phyloP scores from a whole-genome alignment of 805 yeast species.

The Suhomyces sp. region DNA sequence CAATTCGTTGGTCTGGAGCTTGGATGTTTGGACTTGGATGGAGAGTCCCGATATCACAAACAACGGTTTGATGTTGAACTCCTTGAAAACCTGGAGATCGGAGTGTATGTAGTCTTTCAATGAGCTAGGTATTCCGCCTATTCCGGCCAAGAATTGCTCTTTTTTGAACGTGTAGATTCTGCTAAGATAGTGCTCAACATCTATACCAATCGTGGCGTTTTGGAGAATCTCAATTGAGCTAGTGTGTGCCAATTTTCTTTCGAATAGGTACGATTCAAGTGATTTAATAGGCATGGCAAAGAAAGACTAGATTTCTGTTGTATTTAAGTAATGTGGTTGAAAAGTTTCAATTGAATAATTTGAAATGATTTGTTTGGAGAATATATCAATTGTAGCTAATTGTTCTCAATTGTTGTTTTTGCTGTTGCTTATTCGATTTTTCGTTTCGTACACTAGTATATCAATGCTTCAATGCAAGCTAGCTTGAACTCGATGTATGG shows the following conservation, averaged over 20 bases:
- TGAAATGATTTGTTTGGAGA: too few relatives aligned
- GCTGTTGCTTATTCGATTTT: too few relatives aligned
- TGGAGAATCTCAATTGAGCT: slow-evolving; percentile 62
- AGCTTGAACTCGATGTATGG: background rate
- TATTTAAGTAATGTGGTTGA: too few relatives aligned
- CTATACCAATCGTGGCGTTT: slow-evolving; percentile 75
- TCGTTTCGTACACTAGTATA: too few relatives aligned
- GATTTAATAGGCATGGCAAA: slow-evolving; percentile 46
- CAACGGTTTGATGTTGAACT: slow-evolving; percentile 67
- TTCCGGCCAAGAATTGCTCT: slow-evolving; percentile 69
- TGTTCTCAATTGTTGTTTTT: too few relatives aligned
- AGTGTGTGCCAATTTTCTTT: slow-evolving; percentile 58
- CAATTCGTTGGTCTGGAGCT: slow-evolving; percentile 33
- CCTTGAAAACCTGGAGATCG: slow-evolving; percentile 60
- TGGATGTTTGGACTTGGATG: slow-evolving; percentile 35
- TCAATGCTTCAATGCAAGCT: too few relatives aligned
- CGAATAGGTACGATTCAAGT: slow-evolving; percentile 66
- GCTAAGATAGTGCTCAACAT: slow-evolving; percentile 74
- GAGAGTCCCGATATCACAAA: slow-evolving; percentile 74
- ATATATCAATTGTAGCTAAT: too few relatives aligned
- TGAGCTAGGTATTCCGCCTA: slow-evolving; percentile 77
- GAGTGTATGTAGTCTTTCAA: slow-evolving; percentile 53
- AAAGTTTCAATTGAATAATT: too few relatives aligned
- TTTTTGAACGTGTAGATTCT: slow-evolving; percentile 58
- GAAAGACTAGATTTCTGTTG: background rate